Base-by-base conservation (phyloP, 495 filamentous ascomycete species). In the Rhizodiscina lignyota region DNA sequence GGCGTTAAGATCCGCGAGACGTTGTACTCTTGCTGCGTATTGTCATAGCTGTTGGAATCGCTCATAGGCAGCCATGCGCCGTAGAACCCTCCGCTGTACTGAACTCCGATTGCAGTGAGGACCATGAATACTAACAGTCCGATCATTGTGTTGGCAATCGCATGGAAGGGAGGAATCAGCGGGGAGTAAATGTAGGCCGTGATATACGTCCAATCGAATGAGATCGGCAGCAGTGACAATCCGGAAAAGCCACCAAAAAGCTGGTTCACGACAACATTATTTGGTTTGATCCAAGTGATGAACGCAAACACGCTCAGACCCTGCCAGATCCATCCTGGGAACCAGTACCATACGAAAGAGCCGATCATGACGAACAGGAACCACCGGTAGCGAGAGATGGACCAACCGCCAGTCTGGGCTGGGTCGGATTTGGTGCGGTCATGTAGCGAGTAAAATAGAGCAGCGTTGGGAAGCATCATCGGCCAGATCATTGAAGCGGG, bases 401-500 rank as follows among this genome's bases (percentile, higher is more conserved):
- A n/a, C 3, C 38, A 66, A 72, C 78, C 81, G 13, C 77, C 78
- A 32, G 70, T 66, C 1, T 68, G 61, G 45, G 63, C 62, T 24
- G 74, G 68, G 39, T 79, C 68, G 2, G 72, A 62, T 31, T 52
- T 57, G 6, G 61, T 60, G 42, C 68, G 66, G 40, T 82, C 77
- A 41, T 84, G 77, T 48, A 83, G 72, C 12, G 74, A 74, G 32
- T 70, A 68, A 59, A 84, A 77, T 5, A 84, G 55, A 4, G 75
- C 60, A 0, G 72, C 63, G 15, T 68, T 68, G 41, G 77, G 71
- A 15, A 84, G 57, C 31, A 63, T 77, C 1, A 59, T 61, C 0
- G 79, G 78, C 76, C 77, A 84, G 41, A 84, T 81, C 74, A 83
- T 80, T 5, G 77, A 67, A 2, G 76, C 73, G 4, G 72, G 74